Evolutionary conservation across 306 rosid genomes (phyloP).

Genomic region (Hippophae gyantsensis): DNA sequence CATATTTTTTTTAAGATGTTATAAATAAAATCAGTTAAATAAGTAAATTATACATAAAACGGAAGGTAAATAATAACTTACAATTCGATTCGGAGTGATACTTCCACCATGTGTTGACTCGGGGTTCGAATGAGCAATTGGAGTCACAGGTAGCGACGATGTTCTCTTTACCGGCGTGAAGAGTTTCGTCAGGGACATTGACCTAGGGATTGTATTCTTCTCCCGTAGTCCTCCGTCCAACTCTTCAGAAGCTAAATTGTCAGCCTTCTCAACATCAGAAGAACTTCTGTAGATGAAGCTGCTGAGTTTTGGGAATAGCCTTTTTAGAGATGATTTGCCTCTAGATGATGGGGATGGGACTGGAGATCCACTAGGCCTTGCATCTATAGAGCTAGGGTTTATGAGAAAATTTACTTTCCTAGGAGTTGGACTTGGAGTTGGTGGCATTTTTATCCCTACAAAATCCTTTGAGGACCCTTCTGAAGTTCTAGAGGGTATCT

Average conservation of each 20-base stretch:
- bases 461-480: conserved; percentile 40
- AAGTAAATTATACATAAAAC: no score
- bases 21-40: no score
- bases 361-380: conserved; percentile 35
- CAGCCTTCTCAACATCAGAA: conserved; percentile 53
- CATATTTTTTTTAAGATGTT: no score
- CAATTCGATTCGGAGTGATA: conserved; percentile 37
- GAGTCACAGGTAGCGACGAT: conserved; percentile 82
- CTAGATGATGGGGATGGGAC: conserved; percentile 42
- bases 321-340: conserved; percentile 53
- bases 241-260: conserved; percentile 33
- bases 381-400: conserved; percentile 49
- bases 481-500: conserved; percentile 54
- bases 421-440: conserved; percentile 69
- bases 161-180: conserved; percentile 71
- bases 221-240: conserved; percentile 41
- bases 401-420: conserved; percentile 69
- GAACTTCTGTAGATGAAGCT: conserved; percentile 51
- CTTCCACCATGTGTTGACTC: conserved; percentile 54
- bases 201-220: conserved; percentile 50
- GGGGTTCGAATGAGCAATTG: conserved; percentile 36
- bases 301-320: conserved; percentile 60
- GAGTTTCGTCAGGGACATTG: conserved; percentile 65
- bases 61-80: conserved; percentile 24
- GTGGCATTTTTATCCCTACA: conserved; percentile 62